Conservation (phyloP, 2,329 filamentous ascomycete species). For the Penicillium fuscoglaucum region DNA sequence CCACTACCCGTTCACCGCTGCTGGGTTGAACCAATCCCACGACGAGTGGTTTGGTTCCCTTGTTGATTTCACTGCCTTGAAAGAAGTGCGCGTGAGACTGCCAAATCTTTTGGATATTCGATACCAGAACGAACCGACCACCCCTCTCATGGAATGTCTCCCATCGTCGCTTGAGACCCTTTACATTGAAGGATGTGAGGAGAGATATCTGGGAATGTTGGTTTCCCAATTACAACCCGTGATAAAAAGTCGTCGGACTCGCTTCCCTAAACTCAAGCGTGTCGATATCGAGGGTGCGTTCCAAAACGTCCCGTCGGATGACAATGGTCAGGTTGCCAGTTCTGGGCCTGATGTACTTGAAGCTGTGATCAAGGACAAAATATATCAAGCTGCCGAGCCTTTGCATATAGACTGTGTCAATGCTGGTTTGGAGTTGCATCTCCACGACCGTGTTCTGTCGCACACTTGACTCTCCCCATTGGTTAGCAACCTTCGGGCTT, state of each 20-base stretch:
- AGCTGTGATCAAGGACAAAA: slow-evolving; percentile 23
- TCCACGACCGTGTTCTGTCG: slow-evolving; percentile 26
- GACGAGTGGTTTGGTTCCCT: slow-evolving; percentile 36
- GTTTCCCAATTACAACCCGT: slow-evolving; percentile 26
- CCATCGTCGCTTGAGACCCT: slow-evolving; percentile 27
- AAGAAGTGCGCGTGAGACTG: slow-evolving; percentile 33
- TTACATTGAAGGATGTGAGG: slow-evolving; percentile 33
- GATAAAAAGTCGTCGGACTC: slow-evolving; percentile 21
- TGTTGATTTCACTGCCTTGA: slow-evolving; percentile 28
- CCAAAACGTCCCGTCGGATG: slow-evolving; percentile 27
- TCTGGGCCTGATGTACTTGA: not conserved
- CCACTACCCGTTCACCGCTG: slow-evolving; percentile 32
- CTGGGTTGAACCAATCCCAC: slow-evolving; percentile 30
- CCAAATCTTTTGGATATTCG: slow-evolving; percentile 34
- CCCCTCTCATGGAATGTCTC: slow-evolving; percentile 25
- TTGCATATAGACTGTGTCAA: slow-evolving; percentile 24
- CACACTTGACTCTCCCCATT: not conserved
- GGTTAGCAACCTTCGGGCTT: not conserved
- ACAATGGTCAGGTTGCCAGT: slow-evolving; percentile 10
- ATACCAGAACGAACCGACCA: slow-evolving; percentile 28
- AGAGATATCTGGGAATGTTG: slow-evolving; percentile 28
- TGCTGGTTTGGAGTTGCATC: slow-evolving; percentile 23
- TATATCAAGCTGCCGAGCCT: slow-evolving; percentile 27
- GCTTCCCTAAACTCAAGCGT: slow-evolving; percentile 19
- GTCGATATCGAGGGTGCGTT: slow-evolving; percentile 33